Evolutionary conservation across 139 green algal species (phyloP).

Genomic region (Bryopsis sp.): DNA sequence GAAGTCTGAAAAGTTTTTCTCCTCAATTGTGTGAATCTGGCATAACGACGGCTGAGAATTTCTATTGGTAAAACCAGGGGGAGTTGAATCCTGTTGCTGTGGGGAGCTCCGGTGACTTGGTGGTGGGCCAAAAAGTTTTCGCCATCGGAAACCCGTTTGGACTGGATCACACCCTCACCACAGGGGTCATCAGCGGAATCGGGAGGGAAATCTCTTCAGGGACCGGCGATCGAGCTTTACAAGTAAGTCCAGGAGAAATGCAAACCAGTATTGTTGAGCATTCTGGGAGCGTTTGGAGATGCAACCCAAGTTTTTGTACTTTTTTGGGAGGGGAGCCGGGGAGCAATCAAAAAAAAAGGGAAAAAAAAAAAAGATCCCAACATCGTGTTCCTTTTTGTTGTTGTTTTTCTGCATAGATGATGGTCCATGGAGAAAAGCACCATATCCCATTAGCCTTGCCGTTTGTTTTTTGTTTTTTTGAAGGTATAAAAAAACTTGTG

Average conservation of each 20-base stretch:
- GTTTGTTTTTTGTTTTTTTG: too few species aligned
- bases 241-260: slow-evolving; percentile 4
- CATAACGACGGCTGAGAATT: background rate
- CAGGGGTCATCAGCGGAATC: slow-evolving; percentile 42
- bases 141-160: slow-evolving; percentile 89
- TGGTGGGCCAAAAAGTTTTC: slow-evolving; percentile 71
- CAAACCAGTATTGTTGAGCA: background rate
- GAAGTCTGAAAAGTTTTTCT: too few species aligned
- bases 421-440: background rate
- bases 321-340: background rate
- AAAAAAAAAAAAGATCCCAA: background rate
- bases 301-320: background rate
- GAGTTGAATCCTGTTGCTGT: background rate
- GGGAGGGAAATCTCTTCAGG: slow-evolving; percentile 61
- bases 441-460: background rate
- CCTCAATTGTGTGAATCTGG: too few species aligned
- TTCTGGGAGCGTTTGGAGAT: background rate
- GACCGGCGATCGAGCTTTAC: slow-evolving; percentile 49
- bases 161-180: slow-evolving; percentile 78
- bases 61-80: background rate
- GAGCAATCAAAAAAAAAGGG: background rate
- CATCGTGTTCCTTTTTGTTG: background rate
- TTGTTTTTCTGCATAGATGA: background rate
- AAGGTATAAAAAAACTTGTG: too few species aligned
- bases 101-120: slow-evolving; percentile 31